Percentiles rank a stretch among this genome's conserved stretches.
These are phyloP conservation scores for Acephala macrosclerotiorum DNA, from an alignment of 2,329 filamentous ascomycete species.

Conservation along the genomic window DNA sequence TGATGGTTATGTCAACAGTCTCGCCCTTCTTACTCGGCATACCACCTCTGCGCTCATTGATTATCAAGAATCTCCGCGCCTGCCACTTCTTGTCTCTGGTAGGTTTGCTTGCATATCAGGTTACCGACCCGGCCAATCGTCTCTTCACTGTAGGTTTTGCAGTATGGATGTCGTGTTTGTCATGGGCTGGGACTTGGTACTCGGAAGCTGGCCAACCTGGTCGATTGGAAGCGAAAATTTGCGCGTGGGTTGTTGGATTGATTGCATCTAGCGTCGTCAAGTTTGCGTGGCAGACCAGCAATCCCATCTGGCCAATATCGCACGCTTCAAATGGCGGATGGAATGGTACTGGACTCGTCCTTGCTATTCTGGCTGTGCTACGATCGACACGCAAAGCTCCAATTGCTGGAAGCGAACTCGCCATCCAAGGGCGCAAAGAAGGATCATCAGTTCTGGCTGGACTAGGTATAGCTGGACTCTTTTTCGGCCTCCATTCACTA, in stretches of 20 bases:
- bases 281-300: constrained; percentile 93
- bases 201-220: constrained; percentile 77
- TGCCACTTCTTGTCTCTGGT: constrained; percentile 80
- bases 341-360: constrained; percentile 81
- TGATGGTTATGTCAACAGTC: constrained; percentile 82
- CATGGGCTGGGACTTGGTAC: constrained; percentile 84
- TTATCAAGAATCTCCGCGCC: constrained; percentile 72
- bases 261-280: constrained; percentile 88
- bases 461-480: constrained; percentile 80
- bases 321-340: constrained; percentile 88
- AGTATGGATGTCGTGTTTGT: constrained; percentile 80
- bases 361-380: constrained; percentile 79
- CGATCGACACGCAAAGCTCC: constrained; percentile 75
- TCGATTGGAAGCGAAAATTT: constrained; percentile 81
- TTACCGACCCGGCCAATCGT: constrained; percentile 75
- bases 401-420: constrained; percentile 48
- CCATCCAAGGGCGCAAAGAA: constrained; percentile 61
- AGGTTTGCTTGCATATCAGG: constrained; percentile 81
- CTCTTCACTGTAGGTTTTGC: constrained; percentile 84
- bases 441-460: constrained; percentile 77
- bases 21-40: constrained; percentile 83
- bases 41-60: constrained; percentile 69
- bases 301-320: constrained; percentile 96
- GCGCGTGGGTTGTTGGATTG: constrained; percentile 82
- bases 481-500: constrained; percentile 91